Evolutionary conservation across 768 basidiomycete genomes (phyloP).

Genomic region (Tephrocybe sp.): DNA sequence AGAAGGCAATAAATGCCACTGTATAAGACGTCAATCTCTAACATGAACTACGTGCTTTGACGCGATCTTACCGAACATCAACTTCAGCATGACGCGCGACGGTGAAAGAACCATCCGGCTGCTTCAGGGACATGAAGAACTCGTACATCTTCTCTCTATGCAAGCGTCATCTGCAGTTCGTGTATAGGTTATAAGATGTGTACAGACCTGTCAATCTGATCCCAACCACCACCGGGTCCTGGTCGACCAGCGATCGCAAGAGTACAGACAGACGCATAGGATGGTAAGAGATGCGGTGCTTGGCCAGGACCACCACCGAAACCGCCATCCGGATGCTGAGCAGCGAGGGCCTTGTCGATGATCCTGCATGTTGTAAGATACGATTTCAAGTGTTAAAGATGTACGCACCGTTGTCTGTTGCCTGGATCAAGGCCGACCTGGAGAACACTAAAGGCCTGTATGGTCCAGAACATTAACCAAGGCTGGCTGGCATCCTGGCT

Average conservation of each 20-base stretch:
- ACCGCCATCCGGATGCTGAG: conserved; percentile 85
- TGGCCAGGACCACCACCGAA: conserved; percentile 94
- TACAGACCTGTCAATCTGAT: conserved; percentile 74
- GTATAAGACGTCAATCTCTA: conserved; percentile 1
- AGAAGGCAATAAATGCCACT: conserved; percentile 96
- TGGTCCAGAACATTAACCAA: conserved; percentile 92
- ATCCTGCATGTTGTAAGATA: conserved; percentile 41
- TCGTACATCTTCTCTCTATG: conserved; percentile 73
- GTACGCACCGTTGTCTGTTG: conserved; percentile 65
- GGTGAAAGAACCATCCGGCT: conserved; percentile 89
- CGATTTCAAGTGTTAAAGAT: neutral
- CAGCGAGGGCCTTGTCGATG: conserved; percentile 75
- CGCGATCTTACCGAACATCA: conserved; percentile 75
- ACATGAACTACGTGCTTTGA: neutral
- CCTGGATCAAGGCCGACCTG: conserved; percentile 77
- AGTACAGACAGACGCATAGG: conserved; percentile 83
- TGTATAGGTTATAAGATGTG: neutral
- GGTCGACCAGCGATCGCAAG: conserved; percentile 80
- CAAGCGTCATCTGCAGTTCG: neutral
- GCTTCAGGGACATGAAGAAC: conserved; percentile 91
- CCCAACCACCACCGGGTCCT: conserved; percentile 79
- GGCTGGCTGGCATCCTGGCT: conserved; percentile 93
- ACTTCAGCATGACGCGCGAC: conserved; percentile 88
- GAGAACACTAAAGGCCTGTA: conserved; percentile 78
- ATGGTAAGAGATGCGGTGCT: conserved; percentile 82